Conservation (phyloP, 2,329 filamentous ascomycete species). For the Pseudogymnoascus sp. region DNA sequence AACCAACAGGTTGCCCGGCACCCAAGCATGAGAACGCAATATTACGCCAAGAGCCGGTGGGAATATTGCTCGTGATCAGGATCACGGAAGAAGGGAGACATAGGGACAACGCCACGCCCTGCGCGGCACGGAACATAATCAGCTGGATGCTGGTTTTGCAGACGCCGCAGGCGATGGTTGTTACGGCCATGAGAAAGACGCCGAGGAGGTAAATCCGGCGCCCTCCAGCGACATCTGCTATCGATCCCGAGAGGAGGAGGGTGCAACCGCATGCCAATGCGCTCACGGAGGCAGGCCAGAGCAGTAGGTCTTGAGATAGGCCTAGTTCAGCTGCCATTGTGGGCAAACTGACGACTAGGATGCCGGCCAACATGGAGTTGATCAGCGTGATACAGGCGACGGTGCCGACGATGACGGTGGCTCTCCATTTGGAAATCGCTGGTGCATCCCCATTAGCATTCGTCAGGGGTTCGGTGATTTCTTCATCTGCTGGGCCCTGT, state of each 20-base stretch:
- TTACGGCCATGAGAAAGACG: conserved; percentile 34
- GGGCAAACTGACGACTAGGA: conserved; percentile 34
- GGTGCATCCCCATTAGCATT: not conserved
- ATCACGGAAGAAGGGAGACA: conserved; percentile 40
- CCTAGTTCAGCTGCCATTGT: conserved; percentile 32
- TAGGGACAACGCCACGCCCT: conserved; percentile 37
- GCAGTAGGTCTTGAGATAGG: conserved; percentile 18
- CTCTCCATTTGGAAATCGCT: conserved; percentile 14
- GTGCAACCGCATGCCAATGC: conserved; percentile 36
- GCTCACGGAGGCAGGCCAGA: conserved; percentile 27
- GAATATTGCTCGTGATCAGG: conserved; percentile 39
- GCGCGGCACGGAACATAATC: conserved; percentile 38
- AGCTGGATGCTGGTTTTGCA: conserved; percentile 33
- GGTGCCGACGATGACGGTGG: conserved; percentile 14
- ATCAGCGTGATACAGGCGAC: conserved; percentile 23
- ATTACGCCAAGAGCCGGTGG: conserved; percentile 39
- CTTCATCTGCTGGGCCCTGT: not conserved
- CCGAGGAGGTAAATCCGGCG: conserved; percentile 37
- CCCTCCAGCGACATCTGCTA: conserved; percentile 41
- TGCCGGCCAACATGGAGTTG: conserved; percentile 24
- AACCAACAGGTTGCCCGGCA: conserved; percentile 42
- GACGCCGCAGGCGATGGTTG: conserved; percentile 37
- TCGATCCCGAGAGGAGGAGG: conserved; percentile 39
- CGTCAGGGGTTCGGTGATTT: conserved; percentile 9
- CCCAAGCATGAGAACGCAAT: conserved; percentile 43